Conservation (phyloP, 129 eudicot genomes). For the Kitagawia praeruptora region DNA sequence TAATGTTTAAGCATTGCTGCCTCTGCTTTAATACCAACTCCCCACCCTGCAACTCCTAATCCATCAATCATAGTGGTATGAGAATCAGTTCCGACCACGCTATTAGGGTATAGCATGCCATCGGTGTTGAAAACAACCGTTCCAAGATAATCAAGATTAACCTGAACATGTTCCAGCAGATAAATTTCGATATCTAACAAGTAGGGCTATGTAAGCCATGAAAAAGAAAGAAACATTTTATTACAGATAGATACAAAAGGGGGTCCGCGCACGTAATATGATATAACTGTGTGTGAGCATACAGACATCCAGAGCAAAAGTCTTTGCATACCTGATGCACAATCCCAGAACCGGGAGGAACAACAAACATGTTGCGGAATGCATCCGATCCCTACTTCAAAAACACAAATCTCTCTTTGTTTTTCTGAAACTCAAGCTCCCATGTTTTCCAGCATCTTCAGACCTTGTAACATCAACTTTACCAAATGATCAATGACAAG, state of each 20-base stretch:
- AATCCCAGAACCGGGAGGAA: conserved; percentile 98
- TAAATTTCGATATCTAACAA: not conserved
- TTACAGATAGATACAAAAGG: not conserved
- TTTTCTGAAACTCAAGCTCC: conserved; percentile 84
- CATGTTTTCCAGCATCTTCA: conserved; percentile 91
- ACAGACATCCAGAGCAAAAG: not conserved
- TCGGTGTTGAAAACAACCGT: conserved; percentile 82
- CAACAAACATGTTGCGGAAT: conserved; percentile 91
- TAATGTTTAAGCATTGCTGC: conserved; percentile 84
- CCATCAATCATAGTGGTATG: conserved; percentile 98
- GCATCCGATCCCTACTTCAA: conserved; percentile 95
- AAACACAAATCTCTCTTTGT: conserved; percentile 88
- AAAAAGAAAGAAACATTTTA: not conserved
- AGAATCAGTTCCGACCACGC: conserved; percentile 95
- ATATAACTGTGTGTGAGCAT: not conserved
- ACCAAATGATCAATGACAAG: conserved; percentile 95
- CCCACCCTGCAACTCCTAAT: conserved; percentile 98
- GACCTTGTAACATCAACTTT: conserved; percentile 93
- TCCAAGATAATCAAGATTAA: conserved; percentile 90
- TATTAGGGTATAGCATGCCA: conserved; percentile 84
- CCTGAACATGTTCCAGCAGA: conserved; percentile 36
- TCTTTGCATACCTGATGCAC: conserved; percentile 70
- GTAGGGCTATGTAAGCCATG: not conserved
- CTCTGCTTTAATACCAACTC: conserved; percentile 99
- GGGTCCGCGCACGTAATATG: not conserved